Conservation (phyloP, 2,329 filamentous ascomycete genomes). For the Didymella pomorum region DNA sequence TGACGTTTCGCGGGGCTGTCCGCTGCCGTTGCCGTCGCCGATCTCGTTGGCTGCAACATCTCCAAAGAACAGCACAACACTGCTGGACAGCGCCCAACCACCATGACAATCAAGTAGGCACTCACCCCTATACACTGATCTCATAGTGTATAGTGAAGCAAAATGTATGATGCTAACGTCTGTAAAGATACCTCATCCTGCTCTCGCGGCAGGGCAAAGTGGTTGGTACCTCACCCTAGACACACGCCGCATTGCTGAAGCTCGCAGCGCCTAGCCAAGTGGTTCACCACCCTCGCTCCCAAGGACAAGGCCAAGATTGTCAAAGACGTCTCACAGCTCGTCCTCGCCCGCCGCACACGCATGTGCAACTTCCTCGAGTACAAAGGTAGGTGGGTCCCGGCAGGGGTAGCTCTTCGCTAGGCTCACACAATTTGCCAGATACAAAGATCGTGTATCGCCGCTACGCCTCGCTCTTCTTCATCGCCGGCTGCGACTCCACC, state of each 20-base stretch:
- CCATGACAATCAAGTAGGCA: conserved; percentile 65
- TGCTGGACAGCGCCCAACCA: conserved; percentile 19
- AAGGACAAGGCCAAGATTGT: conserved; percentile 99
- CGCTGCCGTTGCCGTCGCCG: conserved; percentile 21
- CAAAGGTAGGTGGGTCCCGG: conserved; percentile 71
- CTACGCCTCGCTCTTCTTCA: conserved; percentile 99
- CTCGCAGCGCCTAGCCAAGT: conserved; percentile 91
- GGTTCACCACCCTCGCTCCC: conserved; percentile 97
- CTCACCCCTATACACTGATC: neutral
- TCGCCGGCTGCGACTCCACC: conserved; percentile 93
- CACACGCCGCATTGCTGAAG: conserved; percentile 41
- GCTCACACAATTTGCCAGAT: conserved; percentile 65
- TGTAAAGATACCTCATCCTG: conserved; percentile 87
- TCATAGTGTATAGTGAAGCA: neutral
- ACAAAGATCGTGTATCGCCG: conserved; percentile 98
- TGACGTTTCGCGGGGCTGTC: conserved; percentile 32
- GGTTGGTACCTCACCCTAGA: conserved; percentile 66
- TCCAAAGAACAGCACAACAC: conserved; percentile 17
- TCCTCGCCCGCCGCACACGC: conserved; percentile 91
- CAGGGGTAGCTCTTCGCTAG: conserved; percentile 28
- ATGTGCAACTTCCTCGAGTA: conserved; percentile 99
- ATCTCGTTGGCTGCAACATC: conserved; percentile 23
- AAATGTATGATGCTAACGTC: conserved; percentile 20
- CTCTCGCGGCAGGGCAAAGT: conserved; percentile 99
- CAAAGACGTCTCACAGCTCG: conserved; percentile 98